Percentiles rank a stretch among this genome's conserved stretches.
Evolutionary conservation across 2,329 filamentous ascomycete species (phyloP).

Genomic region (Cytospora mali): DNA sequence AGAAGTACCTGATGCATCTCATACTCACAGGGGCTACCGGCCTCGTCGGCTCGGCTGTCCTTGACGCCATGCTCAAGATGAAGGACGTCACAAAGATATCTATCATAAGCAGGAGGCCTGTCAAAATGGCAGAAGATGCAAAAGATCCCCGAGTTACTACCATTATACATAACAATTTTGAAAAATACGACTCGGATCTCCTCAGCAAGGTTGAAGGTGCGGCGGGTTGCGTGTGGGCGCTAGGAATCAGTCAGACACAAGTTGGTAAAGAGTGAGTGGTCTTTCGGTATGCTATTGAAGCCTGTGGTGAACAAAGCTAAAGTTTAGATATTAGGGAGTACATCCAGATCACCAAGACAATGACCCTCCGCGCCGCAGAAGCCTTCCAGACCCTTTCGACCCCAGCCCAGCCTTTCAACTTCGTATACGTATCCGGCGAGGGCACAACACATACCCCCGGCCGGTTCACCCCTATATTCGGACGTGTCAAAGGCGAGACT

Average conservation of each 20-base stretch:
- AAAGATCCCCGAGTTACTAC: slow-evolving; percentile 64
- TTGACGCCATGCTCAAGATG: slow-evolving; percentile 63
- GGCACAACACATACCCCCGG: slow-evolving; percentile 62
- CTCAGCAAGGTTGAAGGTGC: slow-evolving; percentile 65
- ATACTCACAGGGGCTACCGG: slow-evolving; percentile 71
- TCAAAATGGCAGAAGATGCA: slow-evolving; percentile 60
- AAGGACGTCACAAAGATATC: slow-evolving; percentile 64
- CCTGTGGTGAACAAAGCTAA: background rate
- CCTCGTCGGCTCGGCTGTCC: slow-evolving; percentile 62
- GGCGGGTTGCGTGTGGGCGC: slow-evolving; percentile 72
- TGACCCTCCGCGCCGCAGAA: slow-evolving; percentile 63
- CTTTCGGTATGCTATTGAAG: no score
- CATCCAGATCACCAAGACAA: slow-evolving; percentile 68
- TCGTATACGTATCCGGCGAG: slow-evolving; percentile 70
- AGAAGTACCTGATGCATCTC: slow-evolving; percentile 60
- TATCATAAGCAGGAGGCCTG: slow-evolving; percentile 66
- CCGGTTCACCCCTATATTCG: slow-evolving; percentile 59
- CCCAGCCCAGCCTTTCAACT: slow-evolving; percentile 59
- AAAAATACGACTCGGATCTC: slow-evolving; percentile 58
- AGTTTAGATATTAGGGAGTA: slow-evolving; percentile 54
- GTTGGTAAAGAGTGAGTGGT: slow-evolving; percentile 59
- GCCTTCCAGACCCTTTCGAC: slow-evolving; percentile 56
- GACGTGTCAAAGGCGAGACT: slow-evolving; percentile 66
- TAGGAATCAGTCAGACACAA: slow-evolving; percentile 64
- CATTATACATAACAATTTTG: slow-evolving; percentile 70